Base-by-base conservation (phyloP, 2,329 filamentous ascomycete species). In the Colletotrichum lentis region DNA sequence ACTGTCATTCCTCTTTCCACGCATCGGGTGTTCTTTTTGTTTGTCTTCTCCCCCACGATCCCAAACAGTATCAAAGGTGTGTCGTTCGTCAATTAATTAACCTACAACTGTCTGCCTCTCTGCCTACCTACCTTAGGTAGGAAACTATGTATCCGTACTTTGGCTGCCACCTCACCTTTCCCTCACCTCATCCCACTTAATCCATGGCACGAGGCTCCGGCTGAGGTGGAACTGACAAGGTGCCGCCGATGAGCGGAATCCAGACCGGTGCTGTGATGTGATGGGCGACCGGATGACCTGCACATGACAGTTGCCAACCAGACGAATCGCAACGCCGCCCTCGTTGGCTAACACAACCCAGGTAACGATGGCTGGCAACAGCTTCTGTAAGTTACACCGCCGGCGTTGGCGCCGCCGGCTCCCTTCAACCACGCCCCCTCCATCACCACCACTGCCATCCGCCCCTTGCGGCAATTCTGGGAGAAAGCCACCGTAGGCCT, bases 401-500 rank as follows among this genome's bases (percentile, higher is more conserved):
- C 49, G 47, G 47, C 55, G n/a, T 35, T 37, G 50, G 50, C 50
- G 50, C 18, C 31, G 18, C 37, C 14, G 44, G 47, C 62, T 44
- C 47, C 46, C 16, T 60, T 49, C 16, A 16, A 41, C 31, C 65
- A 64, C 61, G 18, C 65, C 65, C 65, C 65, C 65, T 68, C 65
- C 65, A 68, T 68, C 49, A 44, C 22, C 37, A 41, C 27, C 37
- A 31, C 54, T 62, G 39, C 14, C 61, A 47, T 41, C 56, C 56
- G 56, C 65, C 54, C 55, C 44, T 68, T 68, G 62, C 62, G 65
- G 65, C 55, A 65, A 64, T 59, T 64, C 39, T 63, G 53, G 52
- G 61, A 60, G 55, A 65, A 68, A 60, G 53, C 62, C 53, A 57
- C 43, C 22, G 39, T 49, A 43, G 41, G 54, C 54, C 61, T 54